These are phyloP conservation scores for Eucalyptus urophylla DNA, from an alignment of 345 rosid genomes.

Conservation along the genomic window DNA sequence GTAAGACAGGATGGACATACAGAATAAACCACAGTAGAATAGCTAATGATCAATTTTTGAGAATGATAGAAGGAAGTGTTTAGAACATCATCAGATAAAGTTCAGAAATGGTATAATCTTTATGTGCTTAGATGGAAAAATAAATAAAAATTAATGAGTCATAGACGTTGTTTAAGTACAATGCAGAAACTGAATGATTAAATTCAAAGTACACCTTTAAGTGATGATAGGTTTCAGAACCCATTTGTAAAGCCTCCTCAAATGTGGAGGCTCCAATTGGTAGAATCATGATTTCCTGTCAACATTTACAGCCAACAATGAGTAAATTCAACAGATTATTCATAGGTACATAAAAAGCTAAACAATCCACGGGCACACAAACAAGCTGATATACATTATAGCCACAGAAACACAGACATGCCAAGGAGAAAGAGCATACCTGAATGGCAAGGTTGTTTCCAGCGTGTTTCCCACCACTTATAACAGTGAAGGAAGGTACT, in stretches of 20 bases:
- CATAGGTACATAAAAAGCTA: background rate
- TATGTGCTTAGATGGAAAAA: background rate
- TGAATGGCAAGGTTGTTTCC: conserved; percentile 74
- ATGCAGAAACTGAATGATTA: background rate
- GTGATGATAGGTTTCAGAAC: conserved; percentile 92
- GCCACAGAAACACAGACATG: background rate
- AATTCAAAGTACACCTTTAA: conserved; percentile 55
- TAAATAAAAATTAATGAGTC: background rate
- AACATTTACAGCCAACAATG: background rate
- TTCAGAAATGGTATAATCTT: background rate
- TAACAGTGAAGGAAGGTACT: conserved; percentile 88
- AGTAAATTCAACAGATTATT: background rate
- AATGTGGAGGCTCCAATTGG: conserved; percentile 86
- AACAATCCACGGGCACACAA: background rate
- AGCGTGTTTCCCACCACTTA: conserved; percentile 89
- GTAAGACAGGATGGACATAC: background rate
- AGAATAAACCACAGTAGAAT: background rate
- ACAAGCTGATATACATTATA: background rate
- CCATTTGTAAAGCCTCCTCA: conserved; percentile 96
- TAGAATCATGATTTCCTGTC: conserved; percentile 84
- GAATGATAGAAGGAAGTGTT: background rate
- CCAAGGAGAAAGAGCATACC: conserved; percentile 20
- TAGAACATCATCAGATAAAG: background rate
- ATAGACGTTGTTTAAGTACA: background rate
- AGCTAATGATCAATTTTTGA: background rate